Evolutionary conservation across 495 filamentous ascomycete species (phyloP).

Genomic region (Xeromyces bisporus): DNA sequence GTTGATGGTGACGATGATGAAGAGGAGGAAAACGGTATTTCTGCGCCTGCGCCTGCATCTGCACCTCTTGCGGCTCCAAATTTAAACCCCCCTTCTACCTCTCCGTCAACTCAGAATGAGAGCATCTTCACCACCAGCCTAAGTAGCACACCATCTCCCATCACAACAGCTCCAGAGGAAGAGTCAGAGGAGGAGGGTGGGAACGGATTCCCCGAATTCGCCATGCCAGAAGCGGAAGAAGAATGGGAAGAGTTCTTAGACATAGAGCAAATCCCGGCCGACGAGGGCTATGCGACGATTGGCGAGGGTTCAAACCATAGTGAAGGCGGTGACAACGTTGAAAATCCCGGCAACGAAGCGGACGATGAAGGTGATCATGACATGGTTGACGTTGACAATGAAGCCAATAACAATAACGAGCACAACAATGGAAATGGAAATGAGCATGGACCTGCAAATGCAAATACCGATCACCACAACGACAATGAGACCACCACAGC

Average conservation of each 20-base stretch:
- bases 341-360: not conserved
- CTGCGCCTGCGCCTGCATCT: slow-evolving; percentile 1
- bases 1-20: too few species aligned
- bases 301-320: not conserved
- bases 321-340: too few species aligned
- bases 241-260: not conserved
- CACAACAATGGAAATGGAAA: too few species aligned
- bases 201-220: not conserved
- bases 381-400: not conserved
- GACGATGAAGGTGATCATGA: not conserved
- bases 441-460: too few species aligned
- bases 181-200: not conserved
- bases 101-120: too few species aligned
- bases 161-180: not conserved
- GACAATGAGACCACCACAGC: too few species aligned
- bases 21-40: too few species aligned
- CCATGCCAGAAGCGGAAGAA: not conserved
- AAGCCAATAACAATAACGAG: too few species aligned
- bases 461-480: too few species aligned
- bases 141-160: not conserved
- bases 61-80: not conserved
- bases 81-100: too few species aligned
- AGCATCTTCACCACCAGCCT: not conserved
- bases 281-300: not conserved
- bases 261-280: too few species aligned